Evolutionary conservation across 805 yeast genomes (phyloP).

Genomic region (Pichia kluyveri): DNA sequence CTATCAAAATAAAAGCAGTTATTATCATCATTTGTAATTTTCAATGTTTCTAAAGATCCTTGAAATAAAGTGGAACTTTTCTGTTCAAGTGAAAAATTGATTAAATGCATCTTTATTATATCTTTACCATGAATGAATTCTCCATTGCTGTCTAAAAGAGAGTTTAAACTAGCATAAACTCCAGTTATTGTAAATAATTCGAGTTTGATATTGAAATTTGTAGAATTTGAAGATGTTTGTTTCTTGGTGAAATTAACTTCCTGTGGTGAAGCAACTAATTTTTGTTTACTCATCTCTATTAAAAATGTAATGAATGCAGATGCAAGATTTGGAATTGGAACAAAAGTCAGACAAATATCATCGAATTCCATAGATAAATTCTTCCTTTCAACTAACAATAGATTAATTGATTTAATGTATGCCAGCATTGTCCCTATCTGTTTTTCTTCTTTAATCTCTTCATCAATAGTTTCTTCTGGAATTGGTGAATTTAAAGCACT

Average conservation of each 20-base stretch:
- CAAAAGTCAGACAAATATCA: conserved; percentile 32
- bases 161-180: conserved; percentile 35
- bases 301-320: conserved; percentile 30
- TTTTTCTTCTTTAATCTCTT: neutral
- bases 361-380: conserved; percentile 33
- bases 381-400: conserved; percentile 6
- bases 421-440: neutral
- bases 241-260: conserved; percentile 2
- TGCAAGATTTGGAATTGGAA: conserved; percentile 34
- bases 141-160: conserved; percentile 36
- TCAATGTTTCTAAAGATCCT: conserved; percentile 39
- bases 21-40: conserved; percentile 18
- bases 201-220: conserved; percentile 17
- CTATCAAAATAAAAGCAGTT: conserved; percentile 21
- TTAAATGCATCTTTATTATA: conserved; percentile 20
- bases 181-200: conserved; percentile 30
- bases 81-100: conserved; percentile 33
- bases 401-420: neutral
- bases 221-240: neutral
- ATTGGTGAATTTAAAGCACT: conserved; percentile 45
- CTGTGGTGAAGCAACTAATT: conserved; percentile 3
- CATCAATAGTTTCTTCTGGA: conserved; percentile 1
- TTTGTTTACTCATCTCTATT: conserved; percentile 21
- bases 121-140: conserved; percentile 28
- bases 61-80: conserved; percentile 32